A percentile compares a stretch with the other conserved stretches of the same genome.
Conservation (phyloP, 257 asterid genomes). For the Fraxinus americana region DNA sequence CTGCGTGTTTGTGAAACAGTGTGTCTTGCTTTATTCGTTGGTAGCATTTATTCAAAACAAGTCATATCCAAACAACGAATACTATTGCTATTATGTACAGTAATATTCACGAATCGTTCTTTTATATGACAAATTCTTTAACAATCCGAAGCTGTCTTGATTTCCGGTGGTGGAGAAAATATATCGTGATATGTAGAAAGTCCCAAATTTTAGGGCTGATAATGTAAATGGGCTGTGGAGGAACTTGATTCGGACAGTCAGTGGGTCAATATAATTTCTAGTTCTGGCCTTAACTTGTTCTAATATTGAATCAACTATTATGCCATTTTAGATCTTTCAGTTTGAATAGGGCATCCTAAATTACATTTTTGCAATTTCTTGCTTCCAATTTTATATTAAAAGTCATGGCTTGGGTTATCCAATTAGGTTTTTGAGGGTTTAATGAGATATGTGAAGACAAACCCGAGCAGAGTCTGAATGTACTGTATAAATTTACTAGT, state of each 20-base stretch:
- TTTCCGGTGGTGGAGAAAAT: conserved; percentile 2
- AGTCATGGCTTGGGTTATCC: neutral
- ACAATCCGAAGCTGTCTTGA: conserved; percentile 1
- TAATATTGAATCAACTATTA: neutral
- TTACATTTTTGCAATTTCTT: neutral
- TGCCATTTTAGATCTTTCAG: neutral
- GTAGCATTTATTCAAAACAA: too few relatives aligned
- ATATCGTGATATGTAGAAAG: neutral
- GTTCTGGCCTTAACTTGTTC: conserved; percentile 1
- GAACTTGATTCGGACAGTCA: neutral
- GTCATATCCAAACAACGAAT: too few relatives aligned
- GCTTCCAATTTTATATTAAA: neutral
- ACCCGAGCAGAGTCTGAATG: neutral
- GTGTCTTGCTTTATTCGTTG: too few relatives aligned
- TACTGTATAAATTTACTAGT: neutral
- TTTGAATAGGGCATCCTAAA: neutral
- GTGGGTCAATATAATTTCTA: neutral
- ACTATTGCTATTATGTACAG: too few relatives aligned
- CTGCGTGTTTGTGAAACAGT: too few relatives aligned
- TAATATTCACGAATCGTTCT: too few relatives aligned
- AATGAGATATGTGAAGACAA: neutral
- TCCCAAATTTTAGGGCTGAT: neutral
- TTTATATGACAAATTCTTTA: neutral
- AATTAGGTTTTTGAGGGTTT: neutral
- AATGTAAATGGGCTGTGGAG: neutral